Evolutionary conservation across 2,329 filamentous ascomycete species (phyloP).

Genomic region (Corynespora cassiicola): DNA sequence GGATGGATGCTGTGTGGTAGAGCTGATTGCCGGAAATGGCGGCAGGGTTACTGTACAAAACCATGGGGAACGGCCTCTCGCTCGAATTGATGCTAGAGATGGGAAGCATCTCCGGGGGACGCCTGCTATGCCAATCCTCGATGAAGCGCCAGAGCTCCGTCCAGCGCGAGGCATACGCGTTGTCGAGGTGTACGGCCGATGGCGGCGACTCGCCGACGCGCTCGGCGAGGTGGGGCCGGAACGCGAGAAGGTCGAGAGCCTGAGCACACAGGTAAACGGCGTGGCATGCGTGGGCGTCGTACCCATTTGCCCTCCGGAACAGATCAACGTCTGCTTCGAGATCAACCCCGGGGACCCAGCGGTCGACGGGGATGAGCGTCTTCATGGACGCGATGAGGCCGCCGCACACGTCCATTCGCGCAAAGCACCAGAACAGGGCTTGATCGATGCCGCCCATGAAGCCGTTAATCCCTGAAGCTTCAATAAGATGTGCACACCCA

Average conservation of each 20-base stretch:
- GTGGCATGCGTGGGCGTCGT: constrained; percentile 66
- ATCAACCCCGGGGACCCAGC: constrained; percentile 55
- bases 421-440: constrained; percentile 66
- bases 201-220: constrained; percentile 21
- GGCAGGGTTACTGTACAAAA: constrained; percentile 21
- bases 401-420: constrained; percentile 64
- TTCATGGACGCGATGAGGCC: constrained; percentile 61
- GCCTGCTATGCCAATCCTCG: constrained; percentile 37
- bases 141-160: constrained; percentile 38
- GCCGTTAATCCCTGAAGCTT: constrained; percentile 59
- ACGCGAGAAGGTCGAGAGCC: constrained; percentile 41
- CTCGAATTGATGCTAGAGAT: constrained; percentile 9
- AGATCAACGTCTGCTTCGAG: constrained; percentile 46
- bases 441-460: constrained; percentile 59
- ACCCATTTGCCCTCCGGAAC: constrained; percentile 47
- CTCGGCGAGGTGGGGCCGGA: constrained; percentile 24
- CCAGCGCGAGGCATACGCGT: constrained; percentile 37
- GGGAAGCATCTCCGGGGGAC: constrained; percentile 27
- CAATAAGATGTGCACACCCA: constrained; percentile 62
- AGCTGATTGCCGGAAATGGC: constrained; percentile 24
- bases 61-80: constrained; percentile 15
- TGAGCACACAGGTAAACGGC: constrained; percentile 63
- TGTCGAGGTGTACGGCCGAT: constrained; percentile 4
- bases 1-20: constrained; percentile 19
- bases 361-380: constrained; percentile 57